Percentiles rank a stretch among this genome's conserved stretches.
Evolutionary conservation across 495 filamentous ascomycete species (phyloP).

Genomic region (Hypoxylon trugodes): DNA sequence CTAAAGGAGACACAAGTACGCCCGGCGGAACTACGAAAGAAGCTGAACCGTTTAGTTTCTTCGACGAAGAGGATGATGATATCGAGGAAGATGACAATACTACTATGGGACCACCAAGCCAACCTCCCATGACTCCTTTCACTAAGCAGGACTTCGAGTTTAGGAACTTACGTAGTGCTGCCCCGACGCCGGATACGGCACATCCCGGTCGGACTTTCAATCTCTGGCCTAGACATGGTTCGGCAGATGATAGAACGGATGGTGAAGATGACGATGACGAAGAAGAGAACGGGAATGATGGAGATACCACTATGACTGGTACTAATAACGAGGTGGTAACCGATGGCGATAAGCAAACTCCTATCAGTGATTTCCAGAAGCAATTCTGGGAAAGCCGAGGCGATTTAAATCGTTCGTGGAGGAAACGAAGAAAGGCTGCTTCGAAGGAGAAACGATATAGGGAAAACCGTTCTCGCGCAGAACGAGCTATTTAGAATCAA

Average conservation of each 20-base stretch:
- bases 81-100: conserved; percentile 46
- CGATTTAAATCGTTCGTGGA: conserved; percentile 91
- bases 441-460: conserved; percentile 87
- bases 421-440: conserved; percentile 78
- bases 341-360: conserved; percentile 25
- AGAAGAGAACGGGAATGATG: conserved; percentile 42
- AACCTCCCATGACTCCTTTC: conserved; percentile 80
- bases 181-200: conserved; percentile 95
- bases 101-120: conserved; percentile 16
- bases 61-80: conserved; percentile 58
- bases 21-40: conserved; percentile 31
- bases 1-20: conserved; percentile 50
- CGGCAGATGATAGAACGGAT: conserved; percentile 42
- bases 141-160: conserved; percentile 78
- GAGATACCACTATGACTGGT: conserved; percentile 47
- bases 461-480: conserved; percentile 75
- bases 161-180: conserved; percentile 79
- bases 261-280: conserved; percentile 43
- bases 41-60: conserved; percentile 58
- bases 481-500: conserved; percentile 48
- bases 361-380: conserved; percentile 76
- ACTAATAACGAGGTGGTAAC: conserved; percentile 35
- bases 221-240: conserved; percentile 53
- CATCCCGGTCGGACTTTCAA: conserved; percentile 66
- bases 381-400: conserved; percentile 94